These are phyloP conservation scores for Alternaria brassicae DNA, from an alignment of 2,329 filamentous ascomycete species.

Conservation along the genomic window DNA sequence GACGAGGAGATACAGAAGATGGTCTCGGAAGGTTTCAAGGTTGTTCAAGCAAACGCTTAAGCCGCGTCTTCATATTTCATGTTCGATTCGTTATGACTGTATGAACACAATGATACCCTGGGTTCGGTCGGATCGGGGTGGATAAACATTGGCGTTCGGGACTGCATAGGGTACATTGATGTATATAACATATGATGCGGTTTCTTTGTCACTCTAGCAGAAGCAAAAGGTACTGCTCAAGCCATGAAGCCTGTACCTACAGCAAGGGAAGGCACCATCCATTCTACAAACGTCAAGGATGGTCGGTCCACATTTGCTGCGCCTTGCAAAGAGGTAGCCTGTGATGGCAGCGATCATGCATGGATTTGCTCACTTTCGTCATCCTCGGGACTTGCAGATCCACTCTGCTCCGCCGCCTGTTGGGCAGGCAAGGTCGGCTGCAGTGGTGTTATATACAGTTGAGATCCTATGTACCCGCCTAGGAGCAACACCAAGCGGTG, in stretches of 20 bases:
- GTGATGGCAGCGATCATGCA: not conserved
- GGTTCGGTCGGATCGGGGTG: not conserved
- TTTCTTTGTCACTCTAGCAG: not conserved
- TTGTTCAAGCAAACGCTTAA: constrained; percentile 50
- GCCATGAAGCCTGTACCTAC: not conserved
- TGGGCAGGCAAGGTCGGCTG: not conserved
- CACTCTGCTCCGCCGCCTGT: not conserved
- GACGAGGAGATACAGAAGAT: constrained; percentile 86
- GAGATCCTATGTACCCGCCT: not conserved
- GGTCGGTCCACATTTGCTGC: not conserved
- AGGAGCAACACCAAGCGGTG: not conserved
- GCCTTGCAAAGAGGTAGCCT: not conserved
- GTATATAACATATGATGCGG: not conserved
- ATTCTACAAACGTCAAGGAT: not conserved
- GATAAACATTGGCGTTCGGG: not conserved
- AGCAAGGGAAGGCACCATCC: not conserved
- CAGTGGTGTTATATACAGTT: not conserved
- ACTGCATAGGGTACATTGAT: not conserved
- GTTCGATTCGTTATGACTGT: not conserved
- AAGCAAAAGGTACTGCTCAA: not conserved
- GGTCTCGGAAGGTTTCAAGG: constrained; percentile 74
- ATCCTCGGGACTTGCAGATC: not conserved
- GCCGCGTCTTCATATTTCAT: not conserved
- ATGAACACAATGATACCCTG: constrained; percentile 2
- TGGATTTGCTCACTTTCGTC: not conserved